Evolutionary conservation across 495 filamentous ascomycete genomes (phyloP).

Genomic region (Lentithecium fluviatile): DNA sequence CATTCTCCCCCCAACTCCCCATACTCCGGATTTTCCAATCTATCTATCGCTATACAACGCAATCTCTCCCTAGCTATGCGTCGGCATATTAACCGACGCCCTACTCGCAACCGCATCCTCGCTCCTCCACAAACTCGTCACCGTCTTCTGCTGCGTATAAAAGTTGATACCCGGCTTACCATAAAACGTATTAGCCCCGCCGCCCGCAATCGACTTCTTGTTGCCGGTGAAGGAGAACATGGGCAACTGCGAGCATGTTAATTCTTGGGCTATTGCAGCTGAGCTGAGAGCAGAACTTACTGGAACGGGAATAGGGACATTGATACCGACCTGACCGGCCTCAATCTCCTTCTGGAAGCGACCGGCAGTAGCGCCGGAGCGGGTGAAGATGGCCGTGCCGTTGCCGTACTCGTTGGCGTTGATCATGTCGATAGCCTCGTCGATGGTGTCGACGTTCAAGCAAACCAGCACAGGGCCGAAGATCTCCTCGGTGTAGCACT

Average conservation of each 20-base stretch:
- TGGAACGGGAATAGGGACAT: slow-evolving; percentile 70
- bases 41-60: too few species aligned
- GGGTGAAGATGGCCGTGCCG: slow-evolving; percentile 67
- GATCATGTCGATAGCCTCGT: slow-evolving; percentile 68
- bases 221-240: slow-evolving; percentile 99
- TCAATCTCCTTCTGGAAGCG: slow-evolving; percentile 72
- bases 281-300: slow-evolving; percentile 47
- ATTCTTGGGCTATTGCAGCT: neutral
- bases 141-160: slow-evolving; percentile 96
- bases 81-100: slow-evolving; percentile 92
- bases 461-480: slow-evolving; percentile 94
- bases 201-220: slow-evolving; percentile 92
- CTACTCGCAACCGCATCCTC: slow-evolving; percentile 80
- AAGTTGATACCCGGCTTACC: slow-evolving; percentile 88
- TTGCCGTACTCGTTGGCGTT: slow-evolving; percentile 72
- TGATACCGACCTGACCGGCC: slow-evolving; percentile 77
- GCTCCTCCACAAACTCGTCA: slow-evolving; percentile 85
- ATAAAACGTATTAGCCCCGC: slow-evolving; percentile 93
- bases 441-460: slow-evolving; percentile 76
- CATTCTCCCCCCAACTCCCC: too few species aligned
- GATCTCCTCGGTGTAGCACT: slow-evolving; percentile 94
- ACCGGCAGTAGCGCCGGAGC: slow-evolving; percentile 59
- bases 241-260: slow-evolving; percentile 41
- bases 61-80: slow-evolving; percentile 58
- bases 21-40: too few species aligned